Conservation (phyloP, 2,329 filamentous ascomycete species). For the Alternaria alternata region DNA sequence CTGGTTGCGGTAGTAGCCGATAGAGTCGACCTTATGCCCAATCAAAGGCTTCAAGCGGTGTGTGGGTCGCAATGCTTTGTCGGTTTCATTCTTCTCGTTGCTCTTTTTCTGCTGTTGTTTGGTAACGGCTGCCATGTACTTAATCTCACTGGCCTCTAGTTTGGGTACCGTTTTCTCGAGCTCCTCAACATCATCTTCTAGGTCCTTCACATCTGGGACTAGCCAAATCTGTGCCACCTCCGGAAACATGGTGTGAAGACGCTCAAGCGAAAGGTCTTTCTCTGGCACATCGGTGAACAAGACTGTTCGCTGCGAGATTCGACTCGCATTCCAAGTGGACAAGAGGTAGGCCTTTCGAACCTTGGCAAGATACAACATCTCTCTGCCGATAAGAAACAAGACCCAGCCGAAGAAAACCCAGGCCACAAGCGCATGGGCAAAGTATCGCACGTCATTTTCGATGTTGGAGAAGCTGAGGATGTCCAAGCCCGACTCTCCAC, state of each 20-base stretch:
- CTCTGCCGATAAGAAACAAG: constrained; percentile 55
- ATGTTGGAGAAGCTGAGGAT: constrained; percentile 37
- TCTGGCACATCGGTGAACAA: constrained; percentile 58
- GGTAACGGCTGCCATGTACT: constrained; percentile 35
- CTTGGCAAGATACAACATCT: constrained; percentile 57
- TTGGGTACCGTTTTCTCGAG: constrained; percentile 54
- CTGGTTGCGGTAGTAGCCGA: constrained; percentile 81
- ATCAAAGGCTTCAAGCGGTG: constrained; percentile 52
- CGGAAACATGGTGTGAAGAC: constrained; percentile 50
- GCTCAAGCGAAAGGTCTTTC: constrained; percentile 46
- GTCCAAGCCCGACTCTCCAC: constrained; percentile 48
- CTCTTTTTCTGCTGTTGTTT: constrained; percentile 9
- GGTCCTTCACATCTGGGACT: constrained; percentile 55
- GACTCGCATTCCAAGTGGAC: constrained; percentile 53
- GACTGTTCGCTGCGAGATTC: constrained; percentile 57
- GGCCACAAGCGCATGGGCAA: constrained; percentile 55
- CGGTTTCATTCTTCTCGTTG: constrained; percentile 68
- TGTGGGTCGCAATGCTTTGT: constrained; percentile 62
- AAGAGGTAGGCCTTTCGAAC: constrained; percentile 58
- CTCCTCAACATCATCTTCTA: constrained; percentile 54
- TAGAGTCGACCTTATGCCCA: constrained; percentile 68
- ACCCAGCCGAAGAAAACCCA: constrained; percentile 55
- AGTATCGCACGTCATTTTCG: constrained; percentile 46
- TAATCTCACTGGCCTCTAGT: constrained; percentile 56
- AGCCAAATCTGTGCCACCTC: constrained; percentile 56